Evolutionary conservation across 2,329 filamentous ascomycete species (phyloP).

Genomic region (Xylariaceae sp.): DNA sequence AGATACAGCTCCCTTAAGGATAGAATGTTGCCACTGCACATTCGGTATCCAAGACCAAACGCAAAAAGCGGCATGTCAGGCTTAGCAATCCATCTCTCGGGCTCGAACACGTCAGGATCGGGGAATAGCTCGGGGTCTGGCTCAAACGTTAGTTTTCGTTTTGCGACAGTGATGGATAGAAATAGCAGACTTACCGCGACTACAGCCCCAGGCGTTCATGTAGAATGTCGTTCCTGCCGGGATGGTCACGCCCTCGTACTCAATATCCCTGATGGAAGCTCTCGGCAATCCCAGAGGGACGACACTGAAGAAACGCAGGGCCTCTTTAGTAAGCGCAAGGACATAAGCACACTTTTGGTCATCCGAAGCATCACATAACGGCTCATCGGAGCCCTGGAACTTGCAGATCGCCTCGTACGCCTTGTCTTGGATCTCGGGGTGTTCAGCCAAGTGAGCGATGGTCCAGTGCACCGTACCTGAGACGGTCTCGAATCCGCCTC

Average conservation of each 20-base stretch:
- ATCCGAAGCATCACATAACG: slow-evolving; percentile 57
- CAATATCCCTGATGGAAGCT: slow-evolving; percentile 65
- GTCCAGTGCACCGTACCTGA: slow-evolving; percentile 76
- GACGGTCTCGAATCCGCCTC: slow-evolving; percentile 75
- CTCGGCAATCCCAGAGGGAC: slow-evolving; percentile 74
- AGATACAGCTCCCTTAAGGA: slow-evolving; percentile 29
- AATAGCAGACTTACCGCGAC: slow-evolving; percentile 21
- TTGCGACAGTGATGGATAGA: background rate
- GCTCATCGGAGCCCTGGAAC: slow-evolving; percentile 41
- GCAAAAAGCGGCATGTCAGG: slow-evolving; percentile 27
- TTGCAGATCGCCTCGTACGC: slow-evolving; percentile 60
- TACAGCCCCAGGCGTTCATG: slow-evolving; percentile 46
- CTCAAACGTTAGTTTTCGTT: background rate
- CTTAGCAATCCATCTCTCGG: slow-evolving; percentile 26
- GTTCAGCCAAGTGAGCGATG: slow-evolving; percentile 64
- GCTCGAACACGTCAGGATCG: slow-evolving; percentile 25
- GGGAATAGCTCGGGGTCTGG: slow-evolving; percentile 27
- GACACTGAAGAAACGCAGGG: slow-evolving; percentile 72
- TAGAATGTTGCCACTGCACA: slow-evolving; percentile 29
- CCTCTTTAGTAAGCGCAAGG: slow-evolving; percentile 72
- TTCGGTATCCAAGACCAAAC: slow-evolving; percentile 30
- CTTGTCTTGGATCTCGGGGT: slow-evolving; percentile 63
- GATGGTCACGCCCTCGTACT: slow-evolving; percentile 61
- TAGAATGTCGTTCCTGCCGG: slow-evolving; percentile 75
- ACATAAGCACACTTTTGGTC: slow-evolving; percentile 73